Conservation (phyloP, 179 eudicot species). For the Corrigiola litoralis region DNA sequence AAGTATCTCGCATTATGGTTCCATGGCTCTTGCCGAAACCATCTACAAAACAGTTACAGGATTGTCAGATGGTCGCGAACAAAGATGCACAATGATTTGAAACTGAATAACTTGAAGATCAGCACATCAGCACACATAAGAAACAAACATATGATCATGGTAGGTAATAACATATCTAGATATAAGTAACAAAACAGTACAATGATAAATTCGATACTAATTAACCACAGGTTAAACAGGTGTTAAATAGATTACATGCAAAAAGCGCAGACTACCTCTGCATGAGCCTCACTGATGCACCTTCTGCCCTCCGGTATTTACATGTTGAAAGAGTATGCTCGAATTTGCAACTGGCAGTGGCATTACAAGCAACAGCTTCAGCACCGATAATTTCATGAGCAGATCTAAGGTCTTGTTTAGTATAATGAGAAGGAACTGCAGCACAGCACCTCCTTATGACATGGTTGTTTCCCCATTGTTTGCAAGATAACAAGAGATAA, state of each 20-base stretch:
- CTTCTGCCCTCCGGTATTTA: conserved; percentile 34
- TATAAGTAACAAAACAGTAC: no score
- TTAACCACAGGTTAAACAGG: not conserved
- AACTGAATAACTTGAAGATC: not conserved
- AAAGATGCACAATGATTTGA: not conserved
- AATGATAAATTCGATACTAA: no score
- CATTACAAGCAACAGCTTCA: conserved; percentile 68
- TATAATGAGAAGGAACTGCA: conserved; percentile 30
- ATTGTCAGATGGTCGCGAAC: conserved; percentile 4
- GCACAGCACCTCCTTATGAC: conserved; percentile 50
- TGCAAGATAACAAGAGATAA: conserved; percentile 52
- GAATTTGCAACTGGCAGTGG: conserved; percentile 24
- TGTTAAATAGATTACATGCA: not conserved
- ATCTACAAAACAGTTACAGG: conserved; percentile 41
- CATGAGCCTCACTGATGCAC: conserved; percentile 39
- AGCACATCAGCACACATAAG: not conserved
- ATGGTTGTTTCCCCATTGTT: conserved; percentile 51
- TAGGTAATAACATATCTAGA: no score
- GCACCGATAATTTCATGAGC: conserved; percentile 75
- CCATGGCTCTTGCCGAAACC: conserved; percentile 91
- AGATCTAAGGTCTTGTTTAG: conserved; percentile 54
- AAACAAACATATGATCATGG: not conserved
- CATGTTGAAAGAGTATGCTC: conserved; percentile 52
- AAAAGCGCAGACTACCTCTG: conserved; percentile 49
- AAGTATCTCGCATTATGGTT: conserved; percentile 65